Evolutionary conservation across 108 stramenopile species (phyloP).

Genomic region (Cylindrotheca fusiformis): DNA sequence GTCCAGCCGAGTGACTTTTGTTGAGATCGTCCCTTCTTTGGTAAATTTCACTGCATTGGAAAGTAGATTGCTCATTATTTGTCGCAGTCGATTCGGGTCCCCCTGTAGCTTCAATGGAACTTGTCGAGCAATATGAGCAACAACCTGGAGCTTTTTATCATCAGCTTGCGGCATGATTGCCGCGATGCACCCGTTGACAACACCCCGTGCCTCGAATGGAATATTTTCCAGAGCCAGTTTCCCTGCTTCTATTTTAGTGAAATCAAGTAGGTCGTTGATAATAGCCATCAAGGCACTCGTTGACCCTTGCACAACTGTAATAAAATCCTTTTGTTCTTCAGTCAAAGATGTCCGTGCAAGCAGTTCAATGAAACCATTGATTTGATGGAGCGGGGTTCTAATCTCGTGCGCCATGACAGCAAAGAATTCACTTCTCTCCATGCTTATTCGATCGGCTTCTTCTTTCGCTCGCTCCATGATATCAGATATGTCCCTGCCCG

Average conservation of each 20-base stretch:
- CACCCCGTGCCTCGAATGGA: conserved; percentile 34
- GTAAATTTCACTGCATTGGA: conserved; percentile 69
- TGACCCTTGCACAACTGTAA: conserved; percentile 29
- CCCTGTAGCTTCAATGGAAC: conserved; percentile 34
- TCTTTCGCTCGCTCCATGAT: too few relatives aligned
- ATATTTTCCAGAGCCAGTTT: conserved; percentile 50
- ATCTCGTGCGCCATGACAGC: conserved; percentile 60
- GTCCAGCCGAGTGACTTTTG: conserved; percentile 1
- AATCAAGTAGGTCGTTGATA: conserved; percentile 49
- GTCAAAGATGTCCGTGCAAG: conserved; percentile 32
- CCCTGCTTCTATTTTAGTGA: conserved; percentile 51
- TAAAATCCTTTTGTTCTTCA: conserved; percentile 34
- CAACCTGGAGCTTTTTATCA: conserved; percentile 29
- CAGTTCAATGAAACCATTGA: conserved; percentile 62
- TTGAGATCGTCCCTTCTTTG: conserved; percentile 21
- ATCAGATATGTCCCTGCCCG: conserved; percentile 32
- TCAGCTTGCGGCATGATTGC: conserved; percentile 23
- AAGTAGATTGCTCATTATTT: conserved; percentile 57
- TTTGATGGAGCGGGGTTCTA: conserved; percentile 64
- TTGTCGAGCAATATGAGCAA: not conserved
- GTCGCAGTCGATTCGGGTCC: conserved; percentile 58
- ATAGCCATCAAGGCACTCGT: conserved; percentile 40
- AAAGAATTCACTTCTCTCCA: conserved; percentile 28
- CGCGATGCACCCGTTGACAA: conserved; percentile 39
- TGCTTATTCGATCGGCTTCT: conserved; percentile 4